Conservation (phyloP, 768 basidiomycete species). For the Hygrophorus pudorinus region DNA sequence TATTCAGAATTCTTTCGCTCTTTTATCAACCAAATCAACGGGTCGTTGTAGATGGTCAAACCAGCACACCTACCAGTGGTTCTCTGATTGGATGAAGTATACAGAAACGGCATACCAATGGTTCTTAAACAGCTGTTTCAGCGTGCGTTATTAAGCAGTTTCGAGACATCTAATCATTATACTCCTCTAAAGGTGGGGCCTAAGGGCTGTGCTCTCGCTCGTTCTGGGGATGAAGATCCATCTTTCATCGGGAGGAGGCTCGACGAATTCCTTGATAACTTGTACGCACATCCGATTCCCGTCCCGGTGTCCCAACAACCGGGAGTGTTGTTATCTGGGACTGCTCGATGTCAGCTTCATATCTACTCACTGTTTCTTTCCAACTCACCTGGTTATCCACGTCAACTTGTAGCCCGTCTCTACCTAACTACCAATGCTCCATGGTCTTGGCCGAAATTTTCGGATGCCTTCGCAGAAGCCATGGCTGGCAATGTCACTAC, state of each 20-base stretch:
- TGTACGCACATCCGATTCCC: not conserved
- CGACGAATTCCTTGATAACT: not conserved
- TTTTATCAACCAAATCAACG: not conserved
- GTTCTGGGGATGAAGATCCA: not conserved
- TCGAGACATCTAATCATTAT: not conserved
- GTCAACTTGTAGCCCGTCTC: not conserved
- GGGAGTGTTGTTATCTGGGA: not conserved
- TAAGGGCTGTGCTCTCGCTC: not conserved
- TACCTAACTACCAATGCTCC: not conserved
- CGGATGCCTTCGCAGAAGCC: not conserved
- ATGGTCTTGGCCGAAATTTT: not conserved
- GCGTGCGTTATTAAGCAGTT: not conserved
- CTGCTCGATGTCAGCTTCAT: not conserved
- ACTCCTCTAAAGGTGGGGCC: not conserved
- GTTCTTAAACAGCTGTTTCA: not conserved
- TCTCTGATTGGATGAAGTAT: slow-evolving; percentile 8
- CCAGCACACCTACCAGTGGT: slow-evolving; percentile 9
- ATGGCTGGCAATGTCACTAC: not conserved
- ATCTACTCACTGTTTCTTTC: not conserved
- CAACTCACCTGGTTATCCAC: not conserved
- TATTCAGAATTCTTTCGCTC: not conserved
- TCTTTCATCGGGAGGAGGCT: not conserved
- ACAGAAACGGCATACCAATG: slow-evolving; percentile 6
- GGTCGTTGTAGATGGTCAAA: slow-evolving; percentile 8
- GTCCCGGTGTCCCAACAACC: not conserved